These are phyloP conservation scores for Clitoria ternatea DNA, from an alignment of 306 rosid genomes.

Conservation along the genomic window DNA sequence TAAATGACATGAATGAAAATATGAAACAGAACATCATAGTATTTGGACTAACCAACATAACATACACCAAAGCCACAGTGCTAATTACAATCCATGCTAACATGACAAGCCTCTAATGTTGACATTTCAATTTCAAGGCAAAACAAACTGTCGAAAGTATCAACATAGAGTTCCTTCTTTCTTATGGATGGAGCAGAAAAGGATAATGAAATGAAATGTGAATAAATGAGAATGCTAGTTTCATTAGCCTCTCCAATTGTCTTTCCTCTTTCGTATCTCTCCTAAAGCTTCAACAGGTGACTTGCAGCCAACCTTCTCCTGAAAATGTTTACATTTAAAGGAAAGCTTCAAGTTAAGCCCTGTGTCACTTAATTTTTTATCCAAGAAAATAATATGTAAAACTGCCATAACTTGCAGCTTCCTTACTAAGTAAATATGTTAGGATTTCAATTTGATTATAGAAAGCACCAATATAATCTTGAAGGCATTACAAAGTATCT, in stretches of 20 bases:
- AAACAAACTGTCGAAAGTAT: background rate
- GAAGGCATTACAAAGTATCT: background rate
- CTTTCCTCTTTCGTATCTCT: constrained; percentile 66
- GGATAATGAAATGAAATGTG: background rate
- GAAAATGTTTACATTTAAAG: constrained; percentile 18
- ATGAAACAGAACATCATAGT: constrained; percentile 10
- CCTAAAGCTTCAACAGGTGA: constrained; percentile 64
- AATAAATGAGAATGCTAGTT: background rate
- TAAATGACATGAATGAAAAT: constrained; percentile 24
- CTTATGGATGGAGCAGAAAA: background rate
- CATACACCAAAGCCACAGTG: background rate
- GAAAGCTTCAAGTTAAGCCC: background rate
- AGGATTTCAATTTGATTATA: background rate
- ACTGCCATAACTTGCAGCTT: constrained; percentile 3
- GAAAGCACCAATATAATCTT: background rate
- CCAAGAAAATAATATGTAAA: background rate
- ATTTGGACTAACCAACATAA: constrained; percentile 28
- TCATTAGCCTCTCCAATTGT: constrained; percentile 68
- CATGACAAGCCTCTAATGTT: constrained; percentile 17
- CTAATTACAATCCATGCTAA: constrained; percentile 16
- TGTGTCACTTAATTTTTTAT: background rate
- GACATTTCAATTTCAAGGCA: constrained; percentile 14
- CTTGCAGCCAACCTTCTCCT: constrained; percentile 52
- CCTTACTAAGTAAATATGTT: background rate
- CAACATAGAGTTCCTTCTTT: constrained; percentile 17